Evolutionary conservation across 352 stramenopile species (phyloP), one percentile per base, ranked within the genome.

Genomic region (Phytophthora lateralis): DNA sequence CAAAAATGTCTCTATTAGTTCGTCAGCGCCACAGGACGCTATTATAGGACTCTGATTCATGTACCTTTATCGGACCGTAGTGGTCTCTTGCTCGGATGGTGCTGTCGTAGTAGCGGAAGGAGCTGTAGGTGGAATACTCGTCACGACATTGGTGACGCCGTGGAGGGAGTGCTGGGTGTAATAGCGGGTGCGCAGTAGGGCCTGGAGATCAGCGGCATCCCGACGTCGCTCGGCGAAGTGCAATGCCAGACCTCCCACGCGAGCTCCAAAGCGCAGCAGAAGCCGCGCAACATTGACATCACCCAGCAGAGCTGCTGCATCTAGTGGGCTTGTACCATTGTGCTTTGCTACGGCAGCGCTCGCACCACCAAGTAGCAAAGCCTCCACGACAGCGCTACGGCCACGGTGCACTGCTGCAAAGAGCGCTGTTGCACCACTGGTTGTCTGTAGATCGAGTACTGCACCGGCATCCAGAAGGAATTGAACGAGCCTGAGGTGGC

Each of bases 381-480:
- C 58, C n/a, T 63, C 73, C 14, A 91, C 80, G 10, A 91, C 75
- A 4, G 63, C 29, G n/a, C 43, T 62, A 55, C 90, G 81, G 8
- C 81, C 78, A 24, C 88, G 88, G 38, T 93, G 82, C 55, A 85
- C 83, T n/a, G 86, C 84, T 4, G 86, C 82, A 34, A 95, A 93
- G 8, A 95, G 58, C 34, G 86, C 67, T 6, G 77, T 91, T 26
- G 86, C 89, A 27, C 86, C 85, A 75, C 86, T 73, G 18, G 21
- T 55, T 9, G 72, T 75, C 47, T 80, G 71, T 58, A 73, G 21
- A 73, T 95, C 69, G 51, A 69, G 78, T 32, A 32, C 74, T 20
- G 17, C 79, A 56, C 48, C 53, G 17, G 37, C 75, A 30, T 72
- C 52, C 9, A 93, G 45, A 30, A 95, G 54, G 44, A 81, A 89